Base-by-base conservation (phyloP, 129 eudicot genomes). In the Flaveria sonorensis region DNA sequence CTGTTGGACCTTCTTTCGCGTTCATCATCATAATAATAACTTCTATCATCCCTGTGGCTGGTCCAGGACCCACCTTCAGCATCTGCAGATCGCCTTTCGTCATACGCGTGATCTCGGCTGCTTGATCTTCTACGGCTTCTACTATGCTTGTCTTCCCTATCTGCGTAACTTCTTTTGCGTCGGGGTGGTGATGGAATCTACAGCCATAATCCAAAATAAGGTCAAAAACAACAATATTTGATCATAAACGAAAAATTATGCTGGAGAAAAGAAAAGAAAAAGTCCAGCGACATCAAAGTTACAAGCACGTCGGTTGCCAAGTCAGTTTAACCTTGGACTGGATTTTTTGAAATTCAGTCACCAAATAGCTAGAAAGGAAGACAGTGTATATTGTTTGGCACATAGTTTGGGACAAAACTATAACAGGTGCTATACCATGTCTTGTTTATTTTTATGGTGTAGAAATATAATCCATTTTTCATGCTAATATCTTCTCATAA, bases 101-200 rank as follows among this genome's bases (percentile, higher is more conserved):
- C 76, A 24, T 70, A 39, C 40, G 18, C 0, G 43, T 21, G 80
- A 36, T 85, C 92, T 64, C 86, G 77, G 66, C 90, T 85, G 21
- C 75, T 50, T 43, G 82, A 78, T 72, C 76, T 82, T 82, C 83
- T 84, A 62, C 11, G 68, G 11, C 68, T 53, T 78, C 87, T 53
- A 14, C 83, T 55, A 65, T 3, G 43, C 24, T 48, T 78, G 15
- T 84, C 85, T 70, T 81, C 81, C 73, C 77, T 70, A n/a, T 76
- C 74, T 71, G 23, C 52, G 30, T 52, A 13, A 65, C 60, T 77
- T 75, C 73, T 80, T 73, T 85, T 82, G 56, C 89, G 81, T 84
- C 89, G 70, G 15, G 98, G 98, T 28, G 96, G 98, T 10, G 96
- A 82, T 57, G 98, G 96, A 47, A 88, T 83, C 96, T 90, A 19